Percentiles rank a stretch among this genome's conserved stretches.
Conservation (phyloP, 257 asterid species). For the Fraxinus pennsylvanica region DNA sequence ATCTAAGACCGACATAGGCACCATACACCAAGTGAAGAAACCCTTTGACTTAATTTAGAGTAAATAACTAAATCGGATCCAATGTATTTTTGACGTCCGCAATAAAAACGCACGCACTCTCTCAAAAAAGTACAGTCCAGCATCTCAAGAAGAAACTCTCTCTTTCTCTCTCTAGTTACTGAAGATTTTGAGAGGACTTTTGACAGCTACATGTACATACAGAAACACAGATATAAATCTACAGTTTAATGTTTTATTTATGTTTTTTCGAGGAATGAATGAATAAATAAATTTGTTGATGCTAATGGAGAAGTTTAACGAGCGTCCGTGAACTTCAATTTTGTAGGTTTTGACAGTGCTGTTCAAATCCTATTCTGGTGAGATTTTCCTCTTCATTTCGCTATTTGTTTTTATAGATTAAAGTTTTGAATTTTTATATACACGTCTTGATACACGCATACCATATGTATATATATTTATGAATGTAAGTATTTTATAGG, state of each 20-base stretch:
- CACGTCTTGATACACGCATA: neutral
- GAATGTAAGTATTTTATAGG: slow-evolving; percentile 22
- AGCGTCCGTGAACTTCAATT: slow-evolving; percentile 22
- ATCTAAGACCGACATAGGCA: neutral
- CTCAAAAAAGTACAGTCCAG: slow-evolving; percentile 32
- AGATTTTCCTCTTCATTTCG: slow-evolving; percentile 17
- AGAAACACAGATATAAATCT: slow-evolving; percentile 7
- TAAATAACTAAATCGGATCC: slow-evolving; percentile 49
- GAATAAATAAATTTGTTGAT: slow-evolving; percentile 22
- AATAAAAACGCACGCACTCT: slow-evolving; percentile 37
- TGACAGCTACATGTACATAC: slow-evolving; percentile 25
- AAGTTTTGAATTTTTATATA: slow-evolving; percentile 3
- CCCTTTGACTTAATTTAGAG: slow-evolving; percentile 45
- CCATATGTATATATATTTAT: neutral
- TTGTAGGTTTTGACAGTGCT: slow-evolving; percentile 30
- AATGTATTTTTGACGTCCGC: slow-evolving; percentile 73
- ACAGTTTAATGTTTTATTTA: slow-evolving; percentile 13
- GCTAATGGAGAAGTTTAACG: slow-evolving; percentile 10
- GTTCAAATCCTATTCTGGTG: slow-evolving; percentile 33
- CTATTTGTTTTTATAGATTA: slow-evolving; percentile 16
- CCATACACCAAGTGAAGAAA: slow-evolving; percentile 21
- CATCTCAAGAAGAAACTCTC: slow-evolving; percentile 29
- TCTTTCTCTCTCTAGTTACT: slow-evolving; percentile 31
- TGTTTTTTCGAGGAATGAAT: slow-evolving; percentile 10
- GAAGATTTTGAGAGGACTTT: slow-evolving; percentile 26